Evolutionary conservation across 1,139 yeast genomes (phyloP).

Genomic region (Pichia sp.): DNA sequence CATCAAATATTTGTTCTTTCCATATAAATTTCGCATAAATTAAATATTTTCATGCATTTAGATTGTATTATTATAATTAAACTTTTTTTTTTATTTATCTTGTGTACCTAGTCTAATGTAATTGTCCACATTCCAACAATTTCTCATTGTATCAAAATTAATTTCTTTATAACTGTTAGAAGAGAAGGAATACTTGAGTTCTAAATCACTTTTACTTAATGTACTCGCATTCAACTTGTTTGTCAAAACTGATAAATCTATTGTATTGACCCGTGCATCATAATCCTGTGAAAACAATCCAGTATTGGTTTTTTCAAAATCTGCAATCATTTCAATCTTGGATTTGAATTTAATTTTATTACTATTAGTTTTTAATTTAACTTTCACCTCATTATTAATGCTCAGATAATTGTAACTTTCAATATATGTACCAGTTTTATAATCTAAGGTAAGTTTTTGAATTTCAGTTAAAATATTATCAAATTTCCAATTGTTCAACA

Average conservation of each 20-base stretch:
- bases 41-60: too few species aligned
- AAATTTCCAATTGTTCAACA: slow-evolving; percentile 5
- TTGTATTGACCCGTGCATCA: not conserved
- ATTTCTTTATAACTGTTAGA: not conserved
- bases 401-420: slow-evolving; percentile 6
- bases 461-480: slow-evolving; percentile 6
- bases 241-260: not conserved
- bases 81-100: too few species aligned
- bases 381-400: not conserved
- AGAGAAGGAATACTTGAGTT: not conserved
- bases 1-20: too few species aligned
- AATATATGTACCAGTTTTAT: slow-evolving; percentile 4
- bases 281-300: slow-evolving; percentile 12
- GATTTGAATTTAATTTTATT: slow-evolving; percentile 1
- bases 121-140: slow-evolving; percentile 8
- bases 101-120: not conserved
- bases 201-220: not conserved
- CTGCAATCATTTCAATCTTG: slow-evolving; percentile 4
- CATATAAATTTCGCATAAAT: too few species aligned
- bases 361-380: too few species aligned
- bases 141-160: not conserved
- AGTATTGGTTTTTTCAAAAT: slow-evolving; percentile 8
- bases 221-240: not conserved
- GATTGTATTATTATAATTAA: too few species aligned
- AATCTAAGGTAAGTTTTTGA: not conserved